Percentiles rank a stretch among this genome's conserved stretches.
phyloP scores from a whole-genome alignment of 2,329 filamentous ascomycete species.

The Talaromyces sp. region DNA sequence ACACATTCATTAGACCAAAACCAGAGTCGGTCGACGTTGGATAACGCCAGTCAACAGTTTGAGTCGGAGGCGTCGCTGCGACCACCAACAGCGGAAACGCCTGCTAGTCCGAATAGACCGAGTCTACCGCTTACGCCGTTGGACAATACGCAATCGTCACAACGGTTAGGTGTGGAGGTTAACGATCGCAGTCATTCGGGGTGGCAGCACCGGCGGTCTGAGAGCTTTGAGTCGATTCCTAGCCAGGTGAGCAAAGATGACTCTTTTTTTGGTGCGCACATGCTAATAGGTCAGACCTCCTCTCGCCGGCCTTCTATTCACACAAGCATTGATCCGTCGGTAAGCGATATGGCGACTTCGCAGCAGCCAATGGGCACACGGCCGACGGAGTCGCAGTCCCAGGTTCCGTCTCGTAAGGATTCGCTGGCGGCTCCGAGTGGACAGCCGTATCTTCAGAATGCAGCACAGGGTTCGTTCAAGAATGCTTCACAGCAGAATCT shows the following conservation, averaged over 20 bases:
- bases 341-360: conserved; percentile 11
- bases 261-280: background rate
- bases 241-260: conserved; percentile 20
- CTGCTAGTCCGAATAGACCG: conserved; percentile 5
- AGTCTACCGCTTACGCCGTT: conserved; percentile 11
- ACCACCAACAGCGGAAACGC: conserved; percentile 11
- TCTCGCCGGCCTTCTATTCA: conserved; percentile 15
- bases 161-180: conserved; percentile 16
- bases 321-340: background rate
- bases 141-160: conserved; percentile 22
- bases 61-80: background rate
- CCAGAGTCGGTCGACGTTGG: background rate
- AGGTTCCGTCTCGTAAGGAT: conserved; percentile 9
- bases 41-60: background rate
- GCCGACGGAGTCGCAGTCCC: background rate
- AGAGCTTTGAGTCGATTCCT: conserved; percentile 21
- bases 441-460: conserved; percentile 13
- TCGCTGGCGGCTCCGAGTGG: conserved; percentile 7
- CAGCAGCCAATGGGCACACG: background rate
- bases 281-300: conserved; percentile 6
- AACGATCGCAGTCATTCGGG: conserved; percentile 19
- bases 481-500: conserved; percentile 28
- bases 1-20: background rate
- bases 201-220: conserved; percentile 22
- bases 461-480: conserved; percentile 28